Conservation (phyloP, 441 rosid species). For the Pelargonium cotyledonis region DNA sequence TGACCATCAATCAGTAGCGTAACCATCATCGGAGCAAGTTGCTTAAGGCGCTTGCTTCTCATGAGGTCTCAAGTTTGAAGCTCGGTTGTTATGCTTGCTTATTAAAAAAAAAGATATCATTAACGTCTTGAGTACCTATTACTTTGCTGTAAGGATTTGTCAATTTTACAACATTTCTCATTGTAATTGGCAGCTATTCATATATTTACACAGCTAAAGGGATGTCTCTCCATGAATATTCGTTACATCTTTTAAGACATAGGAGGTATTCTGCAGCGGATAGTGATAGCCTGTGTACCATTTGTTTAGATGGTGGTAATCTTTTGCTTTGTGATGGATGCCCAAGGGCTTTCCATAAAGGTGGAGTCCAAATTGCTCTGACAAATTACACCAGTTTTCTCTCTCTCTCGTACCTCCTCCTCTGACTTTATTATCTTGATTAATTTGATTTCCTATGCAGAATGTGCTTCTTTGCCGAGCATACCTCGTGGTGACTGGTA, state of each 20-base stretch:
- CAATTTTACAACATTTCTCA: slow-evolving; percentile 11
- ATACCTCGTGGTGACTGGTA: slow-evolving; percentile 85
- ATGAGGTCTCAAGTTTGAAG: no score
- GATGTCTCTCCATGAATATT: slow-evolving; percentile 86
- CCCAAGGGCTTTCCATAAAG: slow-evolving; percentile 80
- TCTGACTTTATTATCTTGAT: slow-evolving; percentile 13
- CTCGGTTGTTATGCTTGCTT: no score
- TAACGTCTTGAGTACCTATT: slow-evolving; percentile 9
- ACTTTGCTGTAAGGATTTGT: background rate
- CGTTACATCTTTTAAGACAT: slow-evolving; percentile 67
- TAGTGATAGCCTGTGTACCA: slow-evolving; percentile 79
- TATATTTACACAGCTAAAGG: slow-evolving; percentile 68
- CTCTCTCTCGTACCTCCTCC: slow-evolving; percentile 3
- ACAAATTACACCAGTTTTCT: background rate
- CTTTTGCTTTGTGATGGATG: slow-evolving; percentile 64
- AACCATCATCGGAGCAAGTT: no score
- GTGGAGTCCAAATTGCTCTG: slow-evolving; percentile 27
- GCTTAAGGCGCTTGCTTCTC: no score
- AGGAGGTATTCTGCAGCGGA: slow-evolving; percentile 51
- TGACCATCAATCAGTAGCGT: no score
- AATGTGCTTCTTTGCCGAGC: slow-evolving; percentile 67
- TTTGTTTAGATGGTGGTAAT: slow-evolving; percentile 80
- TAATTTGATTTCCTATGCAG: slow-evolving; percentile 35
- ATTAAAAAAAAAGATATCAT: background rate
- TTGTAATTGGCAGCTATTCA: slow-evolving; percentile 56